Conservation (phyloP, 169 alveolate genomes). For the Plasmodium relictum region DNA sequence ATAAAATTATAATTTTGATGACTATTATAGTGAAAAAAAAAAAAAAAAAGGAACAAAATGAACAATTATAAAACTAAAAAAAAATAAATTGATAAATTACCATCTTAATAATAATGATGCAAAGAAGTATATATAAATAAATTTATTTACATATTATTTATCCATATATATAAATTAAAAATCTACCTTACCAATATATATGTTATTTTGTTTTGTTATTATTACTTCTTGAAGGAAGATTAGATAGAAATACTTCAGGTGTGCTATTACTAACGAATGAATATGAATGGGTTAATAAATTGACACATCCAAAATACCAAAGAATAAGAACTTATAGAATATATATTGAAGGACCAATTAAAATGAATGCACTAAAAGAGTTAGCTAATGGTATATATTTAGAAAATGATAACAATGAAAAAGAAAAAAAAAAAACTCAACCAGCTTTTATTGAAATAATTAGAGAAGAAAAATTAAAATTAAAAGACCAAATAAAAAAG, state of each 20-base stretch:
- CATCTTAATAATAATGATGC: not conserved
- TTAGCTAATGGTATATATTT: slow-evolving; percentile 66
- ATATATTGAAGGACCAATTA: slow-evolving; percentile 63
- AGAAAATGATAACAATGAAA: slow-evolving; percentile 17
- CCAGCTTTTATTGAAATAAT: slow-evolving; percentile 77
- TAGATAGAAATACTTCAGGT: slow-evolving; percentile 75
- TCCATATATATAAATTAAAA: not conserved
- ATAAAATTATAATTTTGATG: no score
- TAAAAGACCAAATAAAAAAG: slow-evolving; percentile 57
- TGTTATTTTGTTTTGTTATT: not conserved
- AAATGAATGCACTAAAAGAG: slow-evolving; percentile 58
- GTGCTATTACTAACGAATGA: slow-evolving; percentile 71
- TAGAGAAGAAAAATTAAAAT: slow-evolving; percentile 60
- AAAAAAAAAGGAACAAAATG: not conserved
- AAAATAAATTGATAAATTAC: slow-evolving; percentile 8
- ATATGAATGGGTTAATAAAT: slow-evolving; percentile 61
- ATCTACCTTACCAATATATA: not conserved
- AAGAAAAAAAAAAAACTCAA: slow-evolving; percentile 30
- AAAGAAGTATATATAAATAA: not conserved
- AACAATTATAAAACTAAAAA: not conserved
- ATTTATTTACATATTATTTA: not conserved
- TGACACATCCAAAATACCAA: slow-evolving; percentile 74
- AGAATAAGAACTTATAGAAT: slow-evolving; percentile 68
- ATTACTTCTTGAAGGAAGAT: slow-evolving; percentile 22
- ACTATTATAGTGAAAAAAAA: not conserved